These are phyloP conservation scores for Alternaria hordeiaustralica DNA, from an alignment of 2,329 filamentous ascomycete species.

Conservation along the genomic window DNA sequence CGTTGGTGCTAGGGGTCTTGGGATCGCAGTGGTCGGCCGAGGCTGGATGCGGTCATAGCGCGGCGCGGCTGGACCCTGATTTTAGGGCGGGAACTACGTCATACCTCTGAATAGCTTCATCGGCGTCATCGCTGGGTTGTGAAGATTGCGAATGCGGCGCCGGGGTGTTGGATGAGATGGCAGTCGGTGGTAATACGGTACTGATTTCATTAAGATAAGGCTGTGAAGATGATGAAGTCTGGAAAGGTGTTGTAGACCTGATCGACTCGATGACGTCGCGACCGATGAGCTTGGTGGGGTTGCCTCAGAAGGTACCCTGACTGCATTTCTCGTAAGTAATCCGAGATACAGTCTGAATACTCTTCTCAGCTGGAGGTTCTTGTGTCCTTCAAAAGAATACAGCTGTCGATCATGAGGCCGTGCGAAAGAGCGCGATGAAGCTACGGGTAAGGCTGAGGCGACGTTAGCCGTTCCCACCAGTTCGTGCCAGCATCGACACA, in stretches of 20 bases:
- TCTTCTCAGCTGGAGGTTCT: not conserved
- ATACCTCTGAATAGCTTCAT: conserved; percentile 22
- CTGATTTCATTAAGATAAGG: not conserved
- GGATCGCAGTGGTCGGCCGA: conserved; percentile 2
- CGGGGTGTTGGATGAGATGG: not conserved
- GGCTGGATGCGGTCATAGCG: conserved; percentile 20
- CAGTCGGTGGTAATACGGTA: conserved; percentile 1
- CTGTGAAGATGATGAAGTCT: not conserved
- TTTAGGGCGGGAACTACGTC: conserved; percentile 19
- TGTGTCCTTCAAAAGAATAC: not conserved
- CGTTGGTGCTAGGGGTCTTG: conserved; percentile 14
- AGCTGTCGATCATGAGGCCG: not conserved
- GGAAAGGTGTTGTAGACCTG: not conserved
- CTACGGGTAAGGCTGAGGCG: conserved; percentile 14
- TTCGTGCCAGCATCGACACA: conserved; percentile 1
- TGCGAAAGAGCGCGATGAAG: not conserved
- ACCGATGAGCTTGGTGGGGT: not conserved
- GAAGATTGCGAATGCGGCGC: not conserved
- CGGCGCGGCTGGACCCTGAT: conserved; percentile 9
- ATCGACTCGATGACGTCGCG: not conserved
- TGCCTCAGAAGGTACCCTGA: not conserved
- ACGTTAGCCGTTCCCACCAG: conserved; percentile 6
- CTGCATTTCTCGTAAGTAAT: not conserved
- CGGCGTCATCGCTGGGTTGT: conserved; percentile 18
- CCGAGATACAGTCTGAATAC: not conserved